Evolutionary conservation across 805 yeast genomes (phyloP), one percentile per base, ranked within the genome.

Genomic region (Saccharomycopsis sp.): DNA sequence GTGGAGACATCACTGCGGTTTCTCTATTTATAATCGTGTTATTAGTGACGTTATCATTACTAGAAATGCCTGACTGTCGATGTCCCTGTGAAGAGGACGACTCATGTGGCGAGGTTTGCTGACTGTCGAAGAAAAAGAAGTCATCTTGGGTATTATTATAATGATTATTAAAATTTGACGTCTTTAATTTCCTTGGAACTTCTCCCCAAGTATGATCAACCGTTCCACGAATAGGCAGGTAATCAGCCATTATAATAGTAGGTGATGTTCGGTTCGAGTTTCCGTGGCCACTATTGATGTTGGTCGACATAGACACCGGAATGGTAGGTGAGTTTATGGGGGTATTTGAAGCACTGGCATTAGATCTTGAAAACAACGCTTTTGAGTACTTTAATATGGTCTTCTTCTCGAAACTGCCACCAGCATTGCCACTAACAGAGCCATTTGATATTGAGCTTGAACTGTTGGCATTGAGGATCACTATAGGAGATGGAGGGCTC

Each of bases 341-440:
- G 22, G 49, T 44, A 17, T n/a, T 44, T 44, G 49, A 44, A 7
- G 49, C 49, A 12, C 9, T 19, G 8, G 41, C 14, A 35, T 35
- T 35, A 7, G 49, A 44, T 47, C 52, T 58, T 14, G 58, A 53
- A 50, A 60, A 60, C 23, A 58, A 56, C 17, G 53, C 56, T 35
- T 53, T 60, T 23, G 63, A 55, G 47, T 60, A 60, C 52, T 60
- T 60, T 19, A 60, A 29, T 35, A 60, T 47, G 24, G 53, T 60
- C 35, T 55, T 60, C 49, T 52, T 54, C 8, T 53, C 22, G 15
- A 15, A 50, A 19, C 17, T 29, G 35, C n/a, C 19, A 19, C 29
- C 29, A 22, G 12, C n/a, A 20, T 53, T 44, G 17, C 41, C n/a
- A 49, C 20, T 34, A 24, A 42, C 17, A 47, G 52, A 8, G 23